A percentile compares a stretch with the other conserved stretches of the same genome.
These are phyloP conservation scores for Effrenium voratum DNA, from an alignment of 73 alveolate genomes.

Conservation along the genomic window DNA sequence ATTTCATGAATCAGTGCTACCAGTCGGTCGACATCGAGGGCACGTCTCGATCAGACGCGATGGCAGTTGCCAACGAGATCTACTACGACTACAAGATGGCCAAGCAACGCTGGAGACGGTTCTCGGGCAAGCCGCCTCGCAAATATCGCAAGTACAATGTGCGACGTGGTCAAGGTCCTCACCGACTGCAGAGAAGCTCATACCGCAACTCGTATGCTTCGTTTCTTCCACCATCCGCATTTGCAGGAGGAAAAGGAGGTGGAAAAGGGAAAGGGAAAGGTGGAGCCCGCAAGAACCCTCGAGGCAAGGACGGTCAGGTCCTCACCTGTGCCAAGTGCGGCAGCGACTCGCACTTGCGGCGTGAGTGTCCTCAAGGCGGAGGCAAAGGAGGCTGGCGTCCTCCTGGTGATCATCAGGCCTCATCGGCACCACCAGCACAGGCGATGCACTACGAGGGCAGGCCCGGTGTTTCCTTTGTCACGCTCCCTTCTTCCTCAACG, in stretches of 20 bases:
- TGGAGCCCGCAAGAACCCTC: slow-evolving; percentile 1
- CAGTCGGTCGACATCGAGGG: not conserved
- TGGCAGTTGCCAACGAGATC: not conserved
- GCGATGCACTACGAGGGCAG: no score
- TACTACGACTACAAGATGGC: slow-evolving; percentile 12
- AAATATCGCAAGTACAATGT: not conserved
- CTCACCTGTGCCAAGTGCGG: slow-evolving; percentile 29
- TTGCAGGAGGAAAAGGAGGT: slow-evolving; percentile 22
- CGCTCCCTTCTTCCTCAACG: no score
- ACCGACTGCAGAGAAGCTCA: not conserved
- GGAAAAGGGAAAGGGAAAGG: slow-evolving; percentile 2
- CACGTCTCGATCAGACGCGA: not conserved
- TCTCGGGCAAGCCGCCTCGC: slow-evolving; percentile 22
- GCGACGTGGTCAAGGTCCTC: not conserved
- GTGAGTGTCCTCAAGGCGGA: not conserved
- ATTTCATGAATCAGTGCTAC: no score
- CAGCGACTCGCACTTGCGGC: not conserved
- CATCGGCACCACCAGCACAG: not conserved
- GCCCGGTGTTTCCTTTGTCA: slow-evolving; percentile 12
- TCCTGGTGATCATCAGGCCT: not conserved
- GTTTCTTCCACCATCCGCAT: not conserved
- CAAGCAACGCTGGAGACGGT: not conserved
- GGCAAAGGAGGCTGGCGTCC: not conserved
- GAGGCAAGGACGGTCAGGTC: slow-evolving; percentile 23
- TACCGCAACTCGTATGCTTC: not conserved